Conservation (phyloP, 805 yeast species). For the Saturnispora besseyi region DNA sequence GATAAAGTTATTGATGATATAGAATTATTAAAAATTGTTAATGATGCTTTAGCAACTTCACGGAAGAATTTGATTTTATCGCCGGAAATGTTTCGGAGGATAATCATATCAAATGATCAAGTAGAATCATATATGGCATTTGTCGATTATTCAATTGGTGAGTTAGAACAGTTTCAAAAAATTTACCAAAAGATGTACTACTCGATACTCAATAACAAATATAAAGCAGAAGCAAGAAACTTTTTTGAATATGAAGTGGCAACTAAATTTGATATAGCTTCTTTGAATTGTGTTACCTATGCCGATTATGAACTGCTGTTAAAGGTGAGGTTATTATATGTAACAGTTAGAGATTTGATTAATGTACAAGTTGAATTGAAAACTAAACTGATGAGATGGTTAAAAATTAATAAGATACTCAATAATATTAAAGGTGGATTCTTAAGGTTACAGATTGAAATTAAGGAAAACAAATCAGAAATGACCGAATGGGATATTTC, state of each 20-base stretch:
- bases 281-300: background rate
- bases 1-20: slow-evolving; percentile 5
- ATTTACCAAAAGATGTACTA: slow-evolving; percentile 30
- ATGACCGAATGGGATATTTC: background rate
- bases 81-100: background rate
- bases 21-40: background rate
- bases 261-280: background rate
- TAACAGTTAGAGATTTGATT: slow-evolving; percentile 32
- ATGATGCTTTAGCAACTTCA: background rate
- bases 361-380: slow-evolving; percentile 27
- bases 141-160: slow-evolving; percentile 36
- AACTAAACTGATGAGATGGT: slow-evolving; percentile 2
- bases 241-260: slow-evolving; percentile 5
- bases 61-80: background rate
- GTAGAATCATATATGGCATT: slow-evolving; percentile 40
- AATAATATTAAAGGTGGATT: background rate
- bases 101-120: slow-evolving; percentile 28
- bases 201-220: slow-evolving; percentile 9
- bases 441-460: background rate
- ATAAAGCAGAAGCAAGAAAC: slow-evolving; percentile 29
- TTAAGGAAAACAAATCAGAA: background rate
- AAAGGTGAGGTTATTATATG: background rate
- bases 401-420: slow-evolving; percentile 3
- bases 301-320: background rate
- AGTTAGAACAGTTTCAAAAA: slow-evolving; percentile 29